Evolutionary conservation across 306 rosid genomes (phyloP), one percentile per base, ranked within the genome.

Genomic region (Cotoneaster glaucophyllus): DNA sequence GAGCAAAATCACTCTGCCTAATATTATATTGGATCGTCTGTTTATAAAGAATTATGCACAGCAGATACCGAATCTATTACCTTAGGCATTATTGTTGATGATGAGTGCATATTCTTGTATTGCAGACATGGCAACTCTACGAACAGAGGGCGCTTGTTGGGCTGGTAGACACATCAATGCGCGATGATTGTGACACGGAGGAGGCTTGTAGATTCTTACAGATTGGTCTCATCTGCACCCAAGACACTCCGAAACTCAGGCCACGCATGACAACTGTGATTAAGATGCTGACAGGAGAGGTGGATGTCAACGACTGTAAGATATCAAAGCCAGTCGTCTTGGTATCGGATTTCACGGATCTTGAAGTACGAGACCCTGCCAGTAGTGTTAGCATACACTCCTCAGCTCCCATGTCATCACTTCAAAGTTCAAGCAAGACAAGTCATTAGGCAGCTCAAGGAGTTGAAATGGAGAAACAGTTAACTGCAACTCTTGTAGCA

Each of bases 211-310:
- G 81, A 4, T 82, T 90, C 76, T 87, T 95, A 69, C 92, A 88
- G 84, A 86, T 95, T 67, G 93, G 90, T 69, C 97, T 95, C 72
- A 91, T 95, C 53, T 92, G 97, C 86, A 92, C 99, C 8, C 99
- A 95, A 70, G 97, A 92, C 80, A 80, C 88, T 57, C 99, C 97
- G 0, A 90, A 84, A 79, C 87, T 81, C 61, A 88, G 99, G 71
- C 98, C 99, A 15, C 78, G 93, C 12, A 95, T 95, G 99, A 84
- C 99, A 58, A 78, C 92, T 0, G 98, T 90, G 78, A 93, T 95
- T 25, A 88, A 88, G 91, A 90, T 95, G 97, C 90, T 95, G 32
- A 90, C 79, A 0, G 90, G 97, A 39, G 67, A 89, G 82, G 84
- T 71, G 50, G 65, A 76, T 22, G 78, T 90, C 1, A 74, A 88